Evolutionary conservation across 2,329 filamentous ascomycete species (phyloP), one percentile per base, ranked within the genome.

Genomic region (Penicillium sp.): DNA sequence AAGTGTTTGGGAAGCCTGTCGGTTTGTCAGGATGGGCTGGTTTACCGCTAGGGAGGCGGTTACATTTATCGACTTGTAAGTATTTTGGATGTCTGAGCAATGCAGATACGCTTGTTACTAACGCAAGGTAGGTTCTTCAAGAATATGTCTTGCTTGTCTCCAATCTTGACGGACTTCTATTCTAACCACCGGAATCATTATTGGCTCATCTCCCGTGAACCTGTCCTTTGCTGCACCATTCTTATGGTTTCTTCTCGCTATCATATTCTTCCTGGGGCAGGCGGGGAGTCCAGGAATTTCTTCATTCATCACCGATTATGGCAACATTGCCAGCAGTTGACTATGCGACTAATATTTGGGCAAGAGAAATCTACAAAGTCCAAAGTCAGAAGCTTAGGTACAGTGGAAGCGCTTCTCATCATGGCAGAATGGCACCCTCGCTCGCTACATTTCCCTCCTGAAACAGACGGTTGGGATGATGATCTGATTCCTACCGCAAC

Each of bases 381-480:
- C 2, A 79, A 79, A 32, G 70, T 72, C 1, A 69, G 80, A 4
- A 78, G 77, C 0, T 72, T 80, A 20, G 80, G 80, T 0, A 78
- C 79, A 0, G 80, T 83, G 3, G 78, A 83, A 55, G 80, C 78
- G 0, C 68, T 84, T 0, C 57, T 83, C 1, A 62, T 83, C 1
- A 73, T 83, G n/a, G 79, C 78, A 0, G 80, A 83, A 61, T 84
- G 81, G 81, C 79, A 82, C 55, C 80, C 81, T 1, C 75, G 80
- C 15, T 78, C 79, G 4, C 66, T 83, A 1, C 79, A 83, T 55
- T 78, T 82, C 21, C 80, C 80, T 0, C 80, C 79, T 0, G 77
- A 77, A 30, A 75, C 71, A 4, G 79, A 83, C 56, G 80, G 80
- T 1, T 82, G 79, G 80, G 80, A 84, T 54, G 78, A 76, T n/a